Conservation (phyloP, 495 filamentous ascomycete genomes). For the Trichoderma virens region DNA sequence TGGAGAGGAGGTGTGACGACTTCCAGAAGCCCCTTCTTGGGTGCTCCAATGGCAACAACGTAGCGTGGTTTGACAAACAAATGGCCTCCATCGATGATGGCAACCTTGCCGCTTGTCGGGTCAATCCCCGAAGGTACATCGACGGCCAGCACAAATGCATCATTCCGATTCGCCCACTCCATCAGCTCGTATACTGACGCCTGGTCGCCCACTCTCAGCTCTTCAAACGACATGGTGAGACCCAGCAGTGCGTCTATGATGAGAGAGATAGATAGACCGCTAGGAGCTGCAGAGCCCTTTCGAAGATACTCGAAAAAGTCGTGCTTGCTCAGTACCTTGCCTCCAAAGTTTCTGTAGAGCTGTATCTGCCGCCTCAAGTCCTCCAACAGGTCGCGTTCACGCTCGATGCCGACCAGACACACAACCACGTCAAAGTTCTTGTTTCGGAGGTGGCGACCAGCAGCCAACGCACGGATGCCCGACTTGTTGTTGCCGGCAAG, state of each 20-base stretch:
- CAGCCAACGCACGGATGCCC: conserved; percentile 75
- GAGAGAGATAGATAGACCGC: conserved; percentile 55
- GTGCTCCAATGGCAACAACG: conserved; percentile 75
- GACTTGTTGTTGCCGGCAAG: conserved; percentile 83
- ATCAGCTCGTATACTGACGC: conserved; percentile 75
- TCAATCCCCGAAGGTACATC: conserved; percentile 85
- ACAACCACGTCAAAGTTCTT: conserved; percentile 70
- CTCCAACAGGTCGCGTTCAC: conserved; percentile 54
- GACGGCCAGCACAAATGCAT: conserved; percentile 68
- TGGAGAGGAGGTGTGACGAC: conserved; percentile 52
- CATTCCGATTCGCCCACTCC: conserved; percentile 77
- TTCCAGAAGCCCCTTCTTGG: conserved; percentile 72
- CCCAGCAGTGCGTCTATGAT: conserved; percentile 86
- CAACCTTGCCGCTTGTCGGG: conserved; percentile 59
- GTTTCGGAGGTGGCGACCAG: conserved; percentile 77
- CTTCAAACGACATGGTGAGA: conserved; percentile 75
- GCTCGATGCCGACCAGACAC: conserved; percentile 74
- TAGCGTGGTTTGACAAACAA: conserved; percentile 68
- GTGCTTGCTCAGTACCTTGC: conserved; percentile 51
- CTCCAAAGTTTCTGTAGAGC: conserved; percentile 70
- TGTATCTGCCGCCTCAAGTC: conserved; percentile 66
- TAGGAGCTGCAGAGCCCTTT: conserved; percentile 15
- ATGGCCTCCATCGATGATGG: conserved; percentile 53
- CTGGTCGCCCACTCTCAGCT: conserved; percentile 72
- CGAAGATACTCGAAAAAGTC: conserved; percentile 45